These are phyloP conservation scores for Calvatia gigantea DNA, from an alignment of 768 basidiomycete species.

Conservation along the genomic window DNA sequence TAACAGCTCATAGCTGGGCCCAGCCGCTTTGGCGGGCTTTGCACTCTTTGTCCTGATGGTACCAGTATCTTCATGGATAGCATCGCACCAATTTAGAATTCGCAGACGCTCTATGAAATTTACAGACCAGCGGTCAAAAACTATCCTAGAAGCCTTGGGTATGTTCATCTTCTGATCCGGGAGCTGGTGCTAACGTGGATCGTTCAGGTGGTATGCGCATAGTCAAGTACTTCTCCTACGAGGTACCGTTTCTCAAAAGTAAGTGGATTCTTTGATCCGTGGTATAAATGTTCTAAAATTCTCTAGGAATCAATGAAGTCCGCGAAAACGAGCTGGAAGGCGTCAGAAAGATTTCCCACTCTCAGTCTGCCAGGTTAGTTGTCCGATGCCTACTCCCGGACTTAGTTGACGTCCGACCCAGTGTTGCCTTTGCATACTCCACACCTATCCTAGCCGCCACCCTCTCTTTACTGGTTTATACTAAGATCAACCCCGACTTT, in stretches of 20 bases:
- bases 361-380: slow-evolving; percentile 59
- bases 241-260: slow-evolving; percentile 65
- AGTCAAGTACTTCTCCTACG: slow-evolving; percentile 78
- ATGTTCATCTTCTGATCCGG: slow-evolving; percentile 10
- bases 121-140: slow-evolving; percentile 61
- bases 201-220: slow-evolving; percentile 56
- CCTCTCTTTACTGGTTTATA: slow-evolving; percentile 63
- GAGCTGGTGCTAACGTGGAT: not conserved
- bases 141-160: slow-evolving; percentile 64
- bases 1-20: slow-evolving; percentile 46
- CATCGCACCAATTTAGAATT: slow-evolving; percentile 53
- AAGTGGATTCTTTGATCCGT: slow-evolving; percentile 18
- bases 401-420: slow-evolving; percentile 20
- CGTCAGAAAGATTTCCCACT: slow-evolving; percentile 53
- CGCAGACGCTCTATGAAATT: slow-evolving; percentile 54
- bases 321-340: slow-evolving; percentile 54
- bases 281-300: not conserved
- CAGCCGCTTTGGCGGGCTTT: slow-evolving; percentile 70
- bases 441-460: slow-evolving; percentile 64
- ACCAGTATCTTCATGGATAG: slow-evolving; percentile 61
- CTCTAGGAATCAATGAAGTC: slow-evolving; percentile 48
- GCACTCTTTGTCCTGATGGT: slow-evolving; percentile 59
- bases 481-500: slow-evolving; percentile 27
- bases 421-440: slow-evolving; percentile 52
- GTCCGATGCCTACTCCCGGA: not conserved